Evolutionary conservation across 1,284 basidiomycete species (phyloP), one percentile per base, ranked within the genome.

Genomic region (Sporisorium iseilematis-ciliati): DNA sequence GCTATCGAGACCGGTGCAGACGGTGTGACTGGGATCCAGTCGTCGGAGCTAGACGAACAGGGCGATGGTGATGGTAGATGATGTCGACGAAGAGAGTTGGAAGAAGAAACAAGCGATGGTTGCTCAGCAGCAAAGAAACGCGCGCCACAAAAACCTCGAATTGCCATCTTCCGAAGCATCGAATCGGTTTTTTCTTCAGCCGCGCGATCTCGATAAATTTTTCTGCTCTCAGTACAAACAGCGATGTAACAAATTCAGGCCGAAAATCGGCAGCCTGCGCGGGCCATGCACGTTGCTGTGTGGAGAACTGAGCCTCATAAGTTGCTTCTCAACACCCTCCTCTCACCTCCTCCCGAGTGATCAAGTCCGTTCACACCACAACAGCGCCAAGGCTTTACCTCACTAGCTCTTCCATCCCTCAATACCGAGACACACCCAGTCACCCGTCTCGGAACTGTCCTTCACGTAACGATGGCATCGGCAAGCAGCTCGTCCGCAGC

Each of bases 151-250:
- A 45, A 35, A 26, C 18, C 49, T 58, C 55, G 60, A 69, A 43
- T 63, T 45, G 35, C 66, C 66, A 64, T 64, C 46, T 69, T 69
- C 66, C 66, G 66, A 60, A 57, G 16, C 46, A 26, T 31, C 18
- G 18, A 20, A n/a, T 33, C 29, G n/a, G 4, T 3, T 55, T 68
- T 68, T 59, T 63, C n/a, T 31, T 51, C 11, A n/a, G 7, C 20
- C 48, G 48, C 26, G 48, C 48, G 29, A 49, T 49, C 48, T 33
- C 48, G 48, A 33, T 49, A 29, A 33, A 20, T 49, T 49, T 49
- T 48, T 26, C 16, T 11, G 3, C 12, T n/a, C n/a, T 10, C 10
- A 33, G 8, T 31, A 29, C 16, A 31, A 12, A 20, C n/a, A 4
- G 29, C 48, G 48, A 57, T 33, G 49, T 64, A 64, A 64, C 61